These are phyloP conservation scores for Aspergillus sclerotioniger DNA, from an alignment of 495 filamentous ascomycete genomes.

Conservation along the genomic window DNA sequence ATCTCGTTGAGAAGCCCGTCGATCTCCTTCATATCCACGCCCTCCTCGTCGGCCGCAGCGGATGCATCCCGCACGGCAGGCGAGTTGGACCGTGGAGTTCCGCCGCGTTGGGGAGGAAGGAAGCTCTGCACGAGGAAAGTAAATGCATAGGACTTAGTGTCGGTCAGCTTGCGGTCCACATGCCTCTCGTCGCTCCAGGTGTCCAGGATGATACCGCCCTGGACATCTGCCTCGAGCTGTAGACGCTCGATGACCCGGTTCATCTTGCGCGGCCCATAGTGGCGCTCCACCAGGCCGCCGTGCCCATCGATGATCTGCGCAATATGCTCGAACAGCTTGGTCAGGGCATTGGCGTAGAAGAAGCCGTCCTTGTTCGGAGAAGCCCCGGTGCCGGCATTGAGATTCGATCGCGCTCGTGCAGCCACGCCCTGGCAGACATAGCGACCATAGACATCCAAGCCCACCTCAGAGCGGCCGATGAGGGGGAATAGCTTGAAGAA, in stretches of 20 bases:
- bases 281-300: conserved; percentile 81
- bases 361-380: conserved; percentile 68
- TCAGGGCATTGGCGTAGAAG: conserved; percentile 90
- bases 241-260: conserved; percentile 90
- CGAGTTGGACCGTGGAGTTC: conserved; percentile 56
- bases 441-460: conserved; percentile 88
- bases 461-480: conserved; percentile 85
- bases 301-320: conserved; percentile 93
- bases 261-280: conserved; percentile 92
- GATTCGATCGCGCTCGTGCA: conserved; percentile 70
- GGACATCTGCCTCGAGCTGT: conserved; percentile 91
- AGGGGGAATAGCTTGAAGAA: conserved; percentile 98
- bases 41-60: conserved; percentile 71
- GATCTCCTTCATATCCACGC: conserved; percentile 91
- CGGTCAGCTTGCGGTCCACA: conserved; percentile 81
- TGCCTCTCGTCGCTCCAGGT: conserved; percentile 89
- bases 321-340: conserved; percentile 93
- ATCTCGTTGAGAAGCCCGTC: conserved; percentile 83
- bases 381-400: conserved; percentile 60
- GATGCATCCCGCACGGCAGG: conserved; percentile 58
- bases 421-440: conserved; percentile 96
- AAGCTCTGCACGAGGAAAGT: conserved; percentile 96
- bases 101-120: conserved; percentile 63
- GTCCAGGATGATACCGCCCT: conserved; percentile 95
- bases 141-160: conserved; percentile 95